Base-by-base conservation (phyloP, 2,329 filamentous ascomycete genomes). In the Ophidiomyces ophidiicola region DNA sequence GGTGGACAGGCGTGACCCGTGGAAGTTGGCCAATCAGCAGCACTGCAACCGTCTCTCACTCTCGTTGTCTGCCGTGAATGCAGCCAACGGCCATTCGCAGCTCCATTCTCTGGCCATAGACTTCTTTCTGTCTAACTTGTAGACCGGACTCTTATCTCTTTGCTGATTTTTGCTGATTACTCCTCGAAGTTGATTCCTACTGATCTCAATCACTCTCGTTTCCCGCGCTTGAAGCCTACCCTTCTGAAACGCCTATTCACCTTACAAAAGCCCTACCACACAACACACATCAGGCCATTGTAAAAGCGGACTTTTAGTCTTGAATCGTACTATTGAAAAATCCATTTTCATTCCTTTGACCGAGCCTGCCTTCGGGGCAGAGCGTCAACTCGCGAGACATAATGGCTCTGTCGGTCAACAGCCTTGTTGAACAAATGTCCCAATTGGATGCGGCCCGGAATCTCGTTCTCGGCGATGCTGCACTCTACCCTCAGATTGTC, bases 401-500 rank as follows among this genome's bases (percentile, higher is more conserved):
- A 26, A 44, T 46, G 40, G 31, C 42, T 29, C 19, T 38, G 18
- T 37, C 45, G 15, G 41, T 63, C 43, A 67, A 75, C 40, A 72
- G 75, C 21, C 72, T 85, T 44, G 68, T 72, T 55, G 79, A 86
- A 54, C 84, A 88, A 63, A 75, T 96, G 53, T 74, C 76, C 52
- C 87, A 94, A 68, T 79, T 98, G 51, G 79, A 92, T 59, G 80
- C 82, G 53, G 90, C 90, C 47, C 84, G 90, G 55, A 83, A 83
- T 58, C 80, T 96, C 46, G 87, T 92, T 39, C 73, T 96, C 44
- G 76, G 75, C 50, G 87, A 96, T 62, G 73, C 87, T 47, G 78
- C 77, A 55, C 85, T 92, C 64, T 98, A 96, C 61, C 78, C 81
- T 36, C 84, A 83, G 60, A 88, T 98, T 57, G 80, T 98, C 46